Base-by-base conservation (phyloP, 805 yeast species). In the Metschnikowia koreensis region DNA sequence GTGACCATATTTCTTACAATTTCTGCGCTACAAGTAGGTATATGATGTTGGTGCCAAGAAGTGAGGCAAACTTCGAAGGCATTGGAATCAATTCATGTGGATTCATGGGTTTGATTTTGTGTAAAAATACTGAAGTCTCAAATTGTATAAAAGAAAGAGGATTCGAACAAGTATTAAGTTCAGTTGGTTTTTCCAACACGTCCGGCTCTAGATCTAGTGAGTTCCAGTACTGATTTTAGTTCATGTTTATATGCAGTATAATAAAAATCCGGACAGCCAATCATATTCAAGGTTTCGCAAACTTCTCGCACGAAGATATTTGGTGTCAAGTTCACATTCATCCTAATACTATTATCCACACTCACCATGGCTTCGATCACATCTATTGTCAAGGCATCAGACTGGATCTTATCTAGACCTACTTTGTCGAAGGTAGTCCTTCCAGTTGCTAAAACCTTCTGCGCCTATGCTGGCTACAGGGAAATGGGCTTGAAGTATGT, bases 1-100 rank as follows among this genome's bases (percentile, higher is more conserved):
- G 70, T 13, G 58, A 63, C n/a, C 73, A 74, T 41, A 71, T 84
- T 46, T 86, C 93, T 38, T 93, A 89, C 68, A 93, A 93, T 65
- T 82, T 92, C 36, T 70, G 90, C 41, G 81, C 93, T 79, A 90
- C 96, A 44, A 82, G 83, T 45, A 79, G 82, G 48, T 93, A 94
- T 89, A 81, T 93, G 70, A 81, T 91, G 81, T 67, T 88, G 22
- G 85, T 91, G n/a, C 98, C 99, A 15, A 80, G 97, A 62, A 73
- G 86, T 2, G 61, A 65, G 15, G 84, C 86, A 1, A 73, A 70
- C 46, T 83, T 76, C 61, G 75, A 77, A 41, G 73, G 73, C 8
- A 60, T 84, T 31, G 87, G 93, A 52, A 78, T 91, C 59, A 93
- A 93, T 64, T 78, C 97, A 0, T 80, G 90, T 43, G 97, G 96